Evolutionary conservation across 2,329 filamentous ascomycete species (phyloP).

Genomic region (Neonectria punicea): DNA sequence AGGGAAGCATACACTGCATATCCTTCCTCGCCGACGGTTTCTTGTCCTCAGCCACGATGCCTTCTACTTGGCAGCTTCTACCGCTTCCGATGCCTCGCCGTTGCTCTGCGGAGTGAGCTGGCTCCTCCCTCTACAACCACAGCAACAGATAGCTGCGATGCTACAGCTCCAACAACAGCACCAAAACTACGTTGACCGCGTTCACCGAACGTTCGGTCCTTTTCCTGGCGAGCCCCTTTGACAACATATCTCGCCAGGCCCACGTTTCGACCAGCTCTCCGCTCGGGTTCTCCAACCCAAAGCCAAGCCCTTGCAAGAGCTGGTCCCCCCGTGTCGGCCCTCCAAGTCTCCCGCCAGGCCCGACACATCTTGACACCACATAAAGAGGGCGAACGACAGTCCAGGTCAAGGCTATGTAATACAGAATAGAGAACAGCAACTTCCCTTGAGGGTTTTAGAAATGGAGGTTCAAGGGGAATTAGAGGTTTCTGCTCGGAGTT

Average conservation of each 20-base stretch:
- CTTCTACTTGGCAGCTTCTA: neutral
- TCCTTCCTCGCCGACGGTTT: neutral
- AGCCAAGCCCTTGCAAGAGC: neutral
- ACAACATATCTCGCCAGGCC: constrained; percentile 16
- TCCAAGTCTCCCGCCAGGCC: constrained; percentile 30
- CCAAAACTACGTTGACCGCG: constrained; percentile 22
- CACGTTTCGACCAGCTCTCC: constrained; percentile 21
- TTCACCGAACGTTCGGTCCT: constrained; percentile 11
- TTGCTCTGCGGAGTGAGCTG: neutral
- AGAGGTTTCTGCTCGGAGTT: neutral
- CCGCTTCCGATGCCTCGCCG: neutral
- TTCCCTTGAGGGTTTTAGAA: neutral
- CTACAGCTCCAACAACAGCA: constrained; percentile 1
- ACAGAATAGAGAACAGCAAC: neutral
- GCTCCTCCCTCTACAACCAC: neutral
- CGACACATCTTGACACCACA: constrained; percentile 10
- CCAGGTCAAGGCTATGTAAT: neutral
- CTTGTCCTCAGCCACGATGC: neutral
- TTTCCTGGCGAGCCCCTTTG: constrained; percentile 19
- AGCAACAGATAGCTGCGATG: neutral
- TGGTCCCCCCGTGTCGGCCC: constrained; percentile 23
- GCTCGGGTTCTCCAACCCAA: neutral
- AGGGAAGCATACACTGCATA: neutral
- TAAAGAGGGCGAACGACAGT: neutral
- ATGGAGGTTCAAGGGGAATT: constrained; percentile 5